phyloP scores from a whole-genome alignment of 345 rosid genomes.

The Eucalyptus lansdowneana region DNA sequence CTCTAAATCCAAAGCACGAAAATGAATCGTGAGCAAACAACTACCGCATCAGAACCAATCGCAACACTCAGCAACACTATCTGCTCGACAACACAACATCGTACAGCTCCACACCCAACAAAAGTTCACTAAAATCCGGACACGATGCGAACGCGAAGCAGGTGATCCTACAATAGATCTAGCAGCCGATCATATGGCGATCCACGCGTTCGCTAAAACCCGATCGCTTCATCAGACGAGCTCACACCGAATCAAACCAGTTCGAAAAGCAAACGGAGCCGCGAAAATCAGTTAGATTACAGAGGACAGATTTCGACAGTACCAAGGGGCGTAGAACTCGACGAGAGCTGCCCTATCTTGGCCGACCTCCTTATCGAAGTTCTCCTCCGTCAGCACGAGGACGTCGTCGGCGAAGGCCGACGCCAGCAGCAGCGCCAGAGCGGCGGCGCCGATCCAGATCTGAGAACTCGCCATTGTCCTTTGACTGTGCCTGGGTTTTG shows the following conservation, averaged over 20 bases:
- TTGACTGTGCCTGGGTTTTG: not conserved
- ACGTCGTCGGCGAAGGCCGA: conserved; percentile 79
- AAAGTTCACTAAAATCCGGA: not conserved
- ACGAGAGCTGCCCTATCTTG: conserved; percentile 87
- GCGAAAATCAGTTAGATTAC: not conserved
- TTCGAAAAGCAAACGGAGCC: not conserved
- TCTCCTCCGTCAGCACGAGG: conserved; percentile 73
- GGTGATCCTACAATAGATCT: not conserved
- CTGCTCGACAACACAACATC: not conserved
- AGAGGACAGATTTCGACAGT: not conserved
- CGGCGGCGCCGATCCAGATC: conserved; percentile 54
- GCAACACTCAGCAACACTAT: not conserved
- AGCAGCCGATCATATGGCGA: not conserved
- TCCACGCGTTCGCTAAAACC: not conserved
- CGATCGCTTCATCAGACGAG: not conserved
- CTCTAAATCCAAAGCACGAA: not conserved
- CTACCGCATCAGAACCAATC: not conserved
- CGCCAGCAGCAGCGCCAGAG: conserved; percentile 30
- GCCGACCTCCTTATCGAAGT: conserved; percentile 93
- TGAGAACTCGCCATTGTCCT: conserved; percentile 36
- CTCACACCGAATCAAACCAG: not conserved
- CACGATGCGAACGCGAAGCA: not conserved
- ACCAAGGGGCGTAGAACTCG: conserved; percentile 99
- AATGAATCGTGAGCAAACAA: not conserved
- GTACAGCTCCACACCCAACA: not conserved